Percentiles rank a stretch among this genome's conserved stretches.
These are phyloP conservation scores for Collybiopsis luxurians DNA, from an alignment of 768 basidiomycete species.

Conservation along the genomic window DNA sequence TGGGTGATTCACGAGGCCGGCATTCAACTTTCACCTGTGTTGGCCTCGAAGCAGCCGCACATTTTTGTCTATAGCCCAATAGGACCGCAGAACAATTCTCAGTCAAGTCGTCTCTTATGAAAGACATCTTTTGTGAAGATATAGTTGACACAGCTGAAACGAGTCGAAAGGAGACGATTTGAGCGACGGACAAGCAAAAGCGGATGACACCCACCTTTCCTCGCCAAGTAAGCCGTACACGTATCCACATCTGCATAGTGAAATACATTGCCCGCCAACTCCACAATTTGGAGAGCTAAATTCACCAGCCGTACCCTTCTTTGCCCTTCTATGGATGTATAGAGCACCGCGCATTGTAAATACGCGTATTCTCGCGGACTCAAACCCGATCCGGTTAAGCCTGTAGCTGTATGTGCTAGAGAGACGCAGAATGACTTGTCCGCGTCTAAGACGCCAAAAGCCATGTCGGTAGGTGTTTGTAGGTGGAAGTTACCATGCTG, in stretches of 20 bases:
- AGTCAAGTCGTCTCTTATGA: slow-evolving; percentile 83
- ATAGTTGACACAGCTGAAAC: slow-evolving; percentile 73
- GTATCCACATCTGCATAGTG: slow-evolving; percentile 89
- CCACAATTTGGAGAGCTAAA: slow-evolving; percentile 75
- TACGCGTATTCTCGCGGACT: slow-evolving; percentile 72
- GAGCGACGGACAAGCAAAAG: background rate
- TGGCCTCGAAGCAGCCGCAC: slow-evolving; percentile 72
- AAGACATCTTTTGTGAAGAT: slow-evolving; percentile 53
- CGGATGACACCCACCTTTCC: slow-evolving; percentile 64
- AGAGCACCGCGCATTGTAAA: slow-evolving; percentile 85
- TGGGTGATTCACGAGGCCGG: background rate
- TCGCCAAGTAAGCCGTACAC: slow-evolving; percentile 66
- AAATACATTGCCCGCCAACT: slow-evolving; percentile 89
- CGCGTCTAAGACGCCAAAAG: slow-evolving; percentile 76
- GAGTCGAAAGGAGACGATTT: background rate
- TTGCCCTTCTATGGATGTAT: slow-evolving; percentile 76
- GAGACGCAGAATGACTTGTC: slow-evolving; percentile 75
- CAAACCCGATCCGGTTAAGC: slow-evolving; percentile 32
- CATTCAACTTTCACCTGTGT: slow-evolving; percentile 64
- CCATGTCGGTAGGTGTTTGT: slow-evolving; percentile 66
- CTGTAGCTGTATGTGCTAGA: slow-evolving; percentile 62
- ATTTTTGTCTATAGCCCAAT: slow-evolving; percentile 84
- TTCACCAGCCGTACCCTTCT: slow-evolving; percentile 86
- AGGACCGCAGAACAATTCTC: slow-evolving; percentile 81
- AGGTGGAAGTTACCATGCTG: slow-evolving; percentile 75